Percentiles rank a stretch among this genome's conserved stretches.
Evolutionary conservation across 441 rosid genomes (phyloP).

Genomic region (Pelargonium fulgidum): DNA sequence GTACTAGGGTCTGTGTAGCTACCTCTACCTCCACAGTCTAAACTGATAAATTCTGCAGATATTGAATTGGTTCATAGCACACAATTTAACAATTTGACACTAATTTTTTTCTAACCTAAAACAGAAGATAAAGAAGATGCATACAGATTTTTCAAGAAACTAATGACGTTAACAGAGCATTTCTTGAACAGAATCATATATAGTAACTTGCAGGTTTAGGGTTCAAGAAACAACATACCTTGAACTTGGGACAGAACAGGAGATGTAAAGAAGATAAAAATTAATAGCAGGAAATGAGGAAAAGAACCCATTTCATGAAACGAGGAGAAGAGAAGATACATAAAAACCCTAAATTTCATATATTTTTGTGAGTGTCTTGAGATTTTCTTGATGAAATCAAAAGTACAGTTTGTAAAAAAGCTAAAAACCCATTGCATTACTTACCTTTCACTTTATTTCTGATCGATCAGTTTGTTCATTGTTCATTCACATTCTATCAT

Average conservation of each 20-base stretch:
- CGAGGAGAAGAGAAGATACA: neutral
- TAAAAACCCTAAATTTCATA: constrained; percentile 20
- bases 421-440: constrained; percentile 22
- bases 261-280: constrained; percentile 32
- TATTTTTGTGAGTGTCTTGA: constrained; percentile 6
- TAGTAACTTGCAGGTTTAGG: no score
- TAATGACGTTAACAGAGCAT: neutral
- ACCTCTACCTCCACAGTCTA: constrained; percentile 77
- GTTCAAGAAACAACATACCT: no score
- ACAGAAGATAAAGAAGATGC: neutral
- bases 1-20: constrained; percentile 60
- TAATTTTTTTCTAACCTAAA: constrained; percentile 2
- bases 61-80: neutral
- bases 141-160: neutral
- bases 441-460: constrained; percentile 20
- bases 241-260: constrained; percentile 15
- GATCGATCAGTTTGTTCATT: constrained; percentile 31
- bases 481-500: constrained; percentile 28
- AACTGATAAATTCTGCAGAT: constrained; percentile 71
- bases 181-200: no score
- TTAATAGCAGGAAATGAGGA: constrained; percentile 31
- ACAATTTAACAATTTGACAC: neutral
- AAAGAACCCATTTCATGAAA: constrained; percentile 43
- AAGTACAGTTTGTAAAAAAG: constrained; percentile 10
- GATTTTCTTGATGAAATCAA: constrained; percentile 15